Evolutionary conservation across 2,329 filamentous ascomycete genomes (phyloP), one percentile per base, ranked within the genome.

Genomic region (Phoma sp.): DNA sequence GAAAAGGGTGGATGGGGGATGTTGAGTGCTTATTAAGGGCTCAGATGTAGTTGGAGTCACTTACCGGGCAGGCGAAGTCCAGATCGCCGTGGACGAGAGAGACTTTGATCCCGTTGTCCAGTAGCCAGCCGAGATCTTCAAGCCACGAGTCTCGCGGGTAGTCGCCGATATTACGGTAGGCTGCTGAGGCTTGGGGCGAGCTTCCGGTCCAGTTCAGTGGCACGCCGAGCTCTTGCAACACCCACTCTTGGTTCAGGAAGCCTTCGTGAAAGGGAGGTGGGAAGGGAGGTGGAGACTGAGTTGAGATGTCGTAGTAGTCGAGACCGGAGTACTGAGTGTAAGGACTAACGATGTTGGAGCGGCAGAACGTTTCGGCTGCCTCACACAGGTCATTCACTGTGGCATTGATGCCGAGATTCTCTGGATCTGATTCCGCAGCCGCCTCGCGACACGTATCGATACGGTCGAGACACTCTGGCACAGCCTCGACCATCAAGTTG

Each of bases 151-250:
- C 77, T 4, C 73, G 71, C 3, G 79, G 73, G 2, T 76, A 68
- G 55, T 80, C 79, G 60, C 82, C 79, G 13, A 59, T 65, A 22
- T 43, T 37, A 24, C 59, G 57, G n/a, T 65, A 65, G n/a, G 60
- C 60, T 32, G 53, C 47, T 1, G 55, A 64, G 8, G 60, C 59
- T 37, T 65, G 55, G 1, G 61, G 60, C 3, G 62, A 61, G 41
- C 29, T 53, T 10, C 50, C 50, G 2, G 50, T 53, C 50, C 61
- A 64, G 67, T 86, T 86, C n/a, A 86, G 67, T 0, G 82, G 82
- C 0, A 83, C 81, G 5, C 85, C 85, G 1, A 87, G 77, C 0
- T 83, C 83, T 1, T 69, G 67, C 60, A 85, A 83, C 0, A 86
- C 81, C 66, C 80, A 80, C 8, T 76, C 71, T 57, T 82, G 78